Base-by-base conservation (phyloP, 2,329 filamentous ascomycete genomes). In the Diaporthe australafricana region DNA sequence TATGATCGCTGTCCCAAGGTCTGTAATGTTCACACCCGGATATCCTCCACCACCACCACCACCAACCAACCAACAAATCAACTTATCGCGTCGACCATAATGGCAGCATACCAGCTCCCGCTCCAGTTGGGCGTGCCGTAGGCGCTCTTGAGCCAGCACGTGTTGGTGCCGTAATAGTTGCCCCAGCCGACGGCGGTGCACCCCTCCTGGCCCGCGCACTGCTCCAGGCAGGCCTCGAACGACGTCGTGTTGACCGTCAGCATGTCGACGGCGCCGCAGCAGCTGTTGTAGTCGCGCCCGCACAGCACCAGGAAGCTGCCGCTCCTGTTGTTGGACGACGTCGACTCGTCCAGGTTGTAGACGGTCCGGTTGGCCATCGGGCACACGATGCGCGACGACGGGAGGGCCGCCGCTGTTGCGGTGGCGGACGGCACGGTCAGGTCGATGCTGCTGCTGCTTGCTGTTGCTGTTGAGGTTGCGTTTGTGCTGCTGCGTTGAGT, bases 141-240 rank as follows among this genome's bases (percentile, higher is more conserved):
- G 9, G 69, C 65, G 35, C 78, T 78, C 77, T 84, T 83, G 63
- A 83, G 73, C 78, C 79, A 84, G 74, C 82, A 84, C 1, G 75
- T 74, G 8, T 76, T 42, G 1, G 62, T 50, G 8, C 78, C 79
- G 0, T 79, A 22, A 42, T 77, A 78, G 4, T 68, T 72, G 1
- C 82, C 82, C 80, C 80, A 84, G 16, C 82, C 80, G 0, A 80
- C 81, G 1, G 79, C 82, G 0, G 75, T 76, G 56, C 82, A 84
- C 0, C 70, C 75, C 2, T 76, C 72, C 60, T 77, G 75, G 3
- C 16, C 30, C 7, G 79, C 77, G 65, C 82, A 84, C 1, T 67
- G 63, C 25, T 77, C 75, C 22, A 83, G 76, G 70, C 82, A 84
- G 9, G 77, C 77, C 55, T 77, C 77, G n/a, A 82, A 74, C 2